A percentile compares a stretch with the other conserved stretches of the same genome.
phyloP scores from a whole-genome alignment of 257 asterid genomes.

The Solanum bulbocastanum region DNA sequence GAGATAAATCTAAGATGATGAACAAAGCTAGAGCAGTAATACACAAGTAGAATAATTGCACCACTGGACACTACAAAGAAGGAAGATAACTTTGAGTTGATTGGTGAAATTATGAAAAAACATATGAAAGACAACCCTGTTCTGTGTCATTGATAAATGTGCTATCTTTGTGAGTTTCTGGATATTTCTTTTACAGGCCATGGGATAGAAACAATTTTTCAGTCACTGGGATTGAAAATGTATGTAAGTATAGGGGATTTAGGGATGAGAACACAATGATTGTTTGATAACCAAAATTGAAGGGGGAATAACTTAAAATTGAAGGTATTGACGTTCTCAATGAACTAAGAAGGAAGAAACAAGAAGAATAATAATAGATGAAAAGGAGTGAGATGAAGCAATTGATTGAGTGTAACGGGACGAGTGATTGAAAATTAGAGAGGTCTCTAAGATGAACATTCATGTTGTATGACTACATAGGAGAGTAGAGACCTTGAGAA shows the following conservation, averaged over 20 bases:
- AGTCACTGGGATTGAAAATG: neutral
- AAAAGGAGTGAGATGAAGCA: no score
- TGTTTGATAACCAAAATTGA: neutral
- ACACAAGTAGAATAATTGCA: neutral
- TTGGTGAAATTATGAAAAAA: neutral
- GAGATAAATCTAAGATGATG: neutral
- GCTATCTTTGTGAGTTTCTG: neutral
- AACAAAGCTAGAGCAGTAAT: neutral
- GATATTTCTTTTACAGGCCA: neutral
- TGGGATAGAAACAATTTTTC: neutral
- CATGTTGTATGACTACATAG: neutral
- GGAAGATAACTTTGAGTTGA: neutral
- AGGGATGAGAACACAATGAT: neutral
- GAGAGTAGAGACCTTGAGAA: neutral
- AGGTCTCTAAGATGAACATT: neutral
- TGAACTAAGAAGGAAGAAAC: neutral
- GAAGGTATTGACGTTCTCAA: neutral
- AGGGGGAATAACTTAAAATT: neutral
- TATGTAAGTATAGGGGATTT: neutral
- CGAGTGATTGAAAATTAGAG: neutral
- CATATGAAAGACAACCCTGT: neutral
- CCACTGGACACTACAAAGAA: neutral
- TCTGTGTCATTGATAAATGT: neutral
- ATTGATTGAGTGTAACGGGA: neutral
- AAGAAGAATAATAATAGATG: neutral